Evolutionary conservation across 768 basidiomycete species (phyloP).

Genomic region (Russula lepida): DNA sequence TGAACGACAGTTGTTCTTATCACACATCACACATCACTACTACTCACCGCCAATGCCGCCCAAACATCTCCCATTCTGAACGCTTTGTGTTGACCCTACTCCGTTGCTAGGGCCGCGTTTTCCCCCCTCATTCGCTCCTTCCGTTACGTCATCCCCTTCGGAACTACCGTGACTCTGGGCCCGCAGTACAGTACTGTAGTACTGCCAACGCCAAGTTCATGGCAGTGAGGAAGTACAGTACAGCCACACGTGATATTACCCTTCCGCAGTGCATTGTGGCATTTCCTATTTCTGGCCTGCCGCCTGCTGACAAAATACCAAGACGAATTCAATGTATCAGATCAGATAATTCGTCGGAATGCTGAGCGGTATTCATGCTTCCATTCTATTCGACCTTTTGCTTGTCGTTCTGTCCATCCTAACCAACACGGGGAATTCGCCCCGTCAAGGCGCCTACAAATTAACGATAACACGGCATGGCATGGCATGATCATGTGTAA

Average conservation of each 20-base stretch:
- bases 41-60: neutral
- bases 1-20: neutral
- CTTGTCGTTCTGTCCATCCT: slow-evolving; percentile 4
- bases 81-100: neutral
- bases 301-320: too few species aligned
- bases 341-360: neutral
- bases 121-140: neutral
- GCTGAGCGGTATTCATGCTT: neutral
- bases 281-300: too few species aligned
- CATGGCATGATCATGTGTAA: neutral
- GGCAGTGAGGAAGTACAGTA: neutral
- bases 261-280: neutral
- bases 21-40: neutral
- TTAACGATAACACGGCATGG: neutral
- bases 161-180: neutral
- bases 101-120: neutral
- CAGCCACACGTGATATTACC: neutral
- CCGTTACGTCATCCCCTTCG: neutral
- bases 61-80: neutral
- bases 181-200: too few species aligned
- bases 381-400: slow-evolving; percentile 11
- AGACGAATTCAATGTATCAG: neutral
- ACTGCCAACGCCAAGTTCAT: neutral
- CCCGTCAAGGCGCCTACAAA: neutral
- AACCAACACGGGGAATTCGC: neutral